phyloP scores from a whole-genome alignment of 805 yeast genomes.

The Candida quercuum region DNA sequence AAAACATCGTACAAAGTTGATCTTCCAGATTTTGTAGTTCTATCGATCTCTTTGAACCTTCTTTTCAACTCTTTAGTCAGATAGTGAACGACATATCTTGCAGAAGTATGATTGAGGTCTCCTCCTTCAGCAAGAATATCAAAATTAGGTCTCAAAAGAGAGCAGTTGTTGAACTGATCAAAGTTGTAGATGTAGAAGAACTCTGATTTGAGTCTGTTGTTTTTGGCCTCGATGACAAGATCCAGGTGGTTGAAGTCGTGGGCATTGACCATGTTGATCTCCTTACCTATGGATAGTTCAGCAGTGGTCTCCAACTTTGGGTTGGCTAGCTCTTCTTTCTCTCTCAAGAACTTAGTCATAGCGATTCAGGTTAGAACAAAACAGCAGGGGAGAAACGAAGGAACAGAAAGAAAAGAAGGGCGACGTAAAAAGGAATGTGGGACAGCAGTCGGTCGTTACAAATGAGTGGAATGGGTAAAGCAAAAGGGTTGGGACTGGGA shows the following conservation, averaged over 20 bases:
- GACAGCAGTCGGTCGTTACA: too few relatives aligned
- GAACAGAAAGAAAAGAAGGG: too few relatives aligned
- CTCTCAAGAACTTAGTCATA: background rate
- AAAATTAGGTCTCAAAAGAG: conserved; percentile 20
- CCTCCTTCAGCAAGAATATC: conserved; percentile 15
- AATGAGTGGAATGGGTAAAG: too few relatives aligned
- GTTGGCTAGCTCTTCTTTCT: conserved; percentile 2
- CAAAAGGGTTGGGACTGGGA: too few relatives aligned
- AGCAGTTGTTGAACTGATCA: conserved; percentile 24
- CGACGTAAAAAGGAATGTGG: too few relatives aligned
- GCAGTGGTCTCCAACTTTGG: conserved; percentile 20
- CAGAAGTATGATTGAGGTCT: conserved; percentile 26
- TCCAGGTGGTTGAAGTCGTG: conserved; percentile 23
- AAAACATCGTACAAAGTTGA: conserved; percentile 26
- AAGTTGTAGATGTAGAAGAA: conserved; percentile 29
- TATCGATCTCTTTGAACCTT: conserved; percentile 15
- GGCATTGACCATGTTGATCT: conserved; percentile 19
- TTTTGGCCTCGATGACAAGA: conserved; percentile 23
- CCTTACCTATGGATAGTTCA: conserved; percentile 21
- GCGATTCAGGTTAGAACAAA: too few relatives aligned
- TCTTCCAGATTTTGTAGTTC: conserved; percentile 11
- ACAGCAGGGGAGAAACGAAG: background rate
- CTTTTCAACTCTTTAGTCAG: conserved; percentile 27
- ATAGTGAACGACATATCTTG: conserved; percentile 30
- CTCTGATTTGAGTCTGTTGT: conserved; percentile 24